These are phyloP conservation scores for Platanus orientalis DNA, from an alignment of 164 flowering plant genomes.

Conservation along the genomic window DNA sequence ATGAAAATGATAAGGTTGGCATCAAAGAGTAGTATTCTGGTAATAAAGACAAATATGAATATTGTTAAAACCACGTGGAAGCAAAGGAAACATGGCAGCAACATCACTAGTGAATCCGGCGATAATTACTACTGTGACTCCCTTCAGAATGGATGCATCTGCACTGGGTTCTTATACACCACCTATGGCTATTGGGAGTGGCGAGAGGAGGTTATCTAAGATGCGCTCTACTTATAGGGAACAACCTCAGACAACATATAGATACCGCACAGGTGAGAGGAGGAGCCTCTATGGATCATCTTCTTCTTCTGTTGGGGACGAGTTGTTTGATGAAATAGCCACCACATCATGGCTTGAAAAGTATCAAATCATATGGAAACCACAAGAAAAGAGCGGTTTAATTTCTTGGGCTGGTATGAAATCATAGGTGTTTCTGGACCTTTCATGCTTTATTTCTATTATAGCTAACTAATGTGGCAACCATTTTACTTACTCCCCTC, in stretches of 20 bases:
- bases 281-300: slow-evolving; percentile 88
- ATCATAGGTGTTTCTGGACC: too few species aligned
- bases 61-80: slow-evolving; percentile 96
- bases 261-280: slow-evolving; percentile 98
- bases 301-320: slow-evolving; percentile 51
- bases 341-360: too few species aligned
- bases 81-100: slow-evolving; percentile 77
- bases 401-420: too few species aligned
- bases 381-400: too few species aligned
- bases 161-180: slow-evolving; percentile 75
- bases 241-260: slow-evolving; percentile 59
- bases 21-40: slow-evolving; percentile 86
- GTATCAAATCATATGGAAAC: too few species aligned
- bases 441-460: too few species aligned
- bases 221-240: slow-evolving; percentile 52
- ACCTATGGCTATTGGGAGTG: slow-evolving; percentile 52
- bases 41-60: slow-evolving; percentile 92
- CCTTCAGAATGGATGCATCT: slow-evolving; percentile 82
- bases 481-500: too few species aligned
- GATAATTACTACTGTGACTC: slow-evolving; percentile 28
- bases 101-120: slow-evolving; percentile 39
- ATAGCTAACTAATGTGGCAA: too few species aligned
- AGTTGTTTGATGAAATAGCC: too few species aligned
- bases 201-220: slow-evolving; percentile 92
- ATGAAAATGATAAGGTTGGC: slow-evolving; percentile 81